phyloP scores from a whole-genome alignment of 2,329 filamentous ascomycete species.

The Cercospora janseana region DNA sequence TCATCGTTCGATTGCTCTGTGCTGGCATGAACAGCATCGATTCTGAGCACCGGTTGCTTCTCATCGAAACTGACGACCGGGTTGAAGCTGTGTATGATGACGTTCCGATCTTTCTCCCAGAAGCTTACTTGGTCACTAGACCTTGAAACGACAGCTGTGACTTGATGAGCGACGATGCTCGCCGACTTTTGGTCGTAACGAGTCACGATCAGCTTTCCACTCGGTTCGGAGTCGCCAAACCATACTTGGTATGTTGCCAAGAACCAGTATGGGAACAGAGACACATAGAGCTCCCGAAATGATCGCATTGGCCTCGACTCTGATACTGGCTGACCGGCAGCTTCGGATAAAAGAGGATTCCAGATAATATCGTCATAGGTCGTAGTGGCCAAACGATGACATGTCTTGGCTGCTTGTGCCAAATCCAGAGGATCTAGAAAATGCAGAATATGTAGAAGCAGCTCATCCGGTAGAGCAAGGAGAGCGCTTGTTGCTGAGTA shows the following conservation, averaged over 20 bases:
- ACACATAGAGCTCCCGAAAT: constrained; percentile 69
- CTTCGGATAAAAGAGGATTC: constrained; percentile 66
- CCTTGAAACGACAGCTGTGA: constrained; percentile 69
- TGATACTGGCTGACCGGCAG: constrained; percentile 60
- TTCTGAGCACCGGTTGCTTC: constrained; percentile 63
- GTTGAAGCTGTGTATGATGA: constrained; percentile 36
- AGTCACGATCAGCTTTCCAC: constrained; percentile 71
- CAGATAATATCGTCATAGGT: constrained; percentile 67
- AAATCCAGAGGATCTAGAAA: constrained; percentile 67
- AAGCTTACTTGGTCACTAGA: constrained; percentile 54
- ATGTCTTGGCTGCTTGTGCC: constrained; percentile 58
- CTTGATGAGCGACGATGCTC: constrained; percentile 75
- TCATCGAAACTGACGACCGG: constrained; percentile 70
- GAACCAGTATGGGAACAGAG: constrained; percentile 82
- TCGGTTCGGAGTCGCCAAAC: constrained; percentile 74
- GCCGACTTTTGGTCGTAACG: constrained; percentile 71
- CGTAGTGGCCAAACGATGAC: constrained; percentile 57
- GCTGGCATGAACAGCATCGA: constrained; percentile 37
- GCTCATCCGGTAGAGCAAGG: neutral
- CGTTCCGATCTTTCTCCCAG: constrained; percentile 63
- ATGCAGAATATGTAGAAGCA: constrained; percentile 55
- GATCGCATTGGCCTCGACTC: constrained; percentile 58
- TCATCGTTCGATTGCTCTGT: constrained; percentile 26
- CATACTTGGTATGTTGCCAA: constrained; percentile 76
- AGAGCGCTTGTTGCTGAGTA: neutral